phyloP scores from a whole-genome alignment of 805 yeast species.

The Hanseniaspora pseudoguilliermondii region DNA sequence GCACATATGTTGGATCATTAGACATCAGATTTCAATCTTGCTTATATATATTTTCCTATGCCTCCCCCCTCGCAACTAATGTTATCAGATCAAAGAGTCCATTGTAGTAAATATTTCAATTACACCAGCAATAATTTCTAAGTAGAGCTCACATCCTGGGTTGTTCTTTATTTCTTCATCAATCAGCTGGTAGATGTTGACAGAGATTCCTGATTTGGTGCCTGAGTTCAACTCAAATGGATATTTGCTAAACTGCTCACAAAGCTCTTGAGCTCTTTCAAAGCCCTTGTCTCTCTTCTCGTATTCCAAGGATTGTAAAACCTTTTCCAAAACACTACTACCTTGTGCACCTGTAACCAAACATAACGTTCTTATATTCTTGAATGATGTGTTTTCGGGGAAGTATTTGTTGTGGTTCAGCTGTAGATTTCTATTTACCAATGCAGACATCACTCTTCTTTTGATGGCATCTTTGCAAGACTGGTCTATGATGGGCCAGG shows the following conservation, averaged over 20 bases:
- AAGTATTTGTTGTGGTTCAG: slow-evolving; percentile 49
- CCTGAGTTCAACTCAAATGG: slow-evolving; percentile 54
- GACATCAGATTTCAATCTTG: not conserved
- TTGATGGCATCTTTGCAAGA: slow-evolving; percentile 71
- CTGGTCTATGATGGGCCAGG: slow-evolving; percentile 88
- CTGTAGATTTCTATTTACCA: slow-evolving; percentile 59
- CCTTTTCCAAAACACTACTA: slow-evolving; percentile 91
- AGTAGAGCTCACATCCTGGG: slow-evolving; percentile 42
- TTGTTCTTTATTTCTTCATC: slow-evolving; percentile 34
- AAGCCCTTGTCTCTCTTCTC: slow-evolving; percentile 88
- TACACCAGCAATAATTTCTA: slow-evolving; percentile 90
- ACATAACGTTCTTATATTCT: slow-evolving; percentile 63
- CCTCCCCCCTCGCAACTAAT: slow-evolving; percentile 9
- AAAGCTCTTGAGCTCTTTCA: slow-evolving; percentile 83
- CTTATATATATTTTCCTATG: not conserved
- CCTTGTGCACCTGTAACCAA: slow-evolving; percentile 85
- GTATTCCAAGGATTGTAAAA: slow-evolving; percentile 58
- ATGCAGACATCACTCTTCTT: slow-evolving; percentile 53
- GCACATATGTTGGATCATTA: not conserved
- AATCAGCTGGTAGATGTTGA: slow-evolving; percentile 43
- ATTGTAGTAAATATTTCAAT: slow-evolving; percentile 78
- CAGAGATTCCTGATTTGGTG: slow-evolving; percentile 56
- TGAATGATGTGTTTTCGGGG: slow-evolving; percentile 54
- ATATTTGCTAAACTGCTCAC: slow-evolving; percentile 67
- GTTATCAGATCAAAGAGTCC: slow-evolving; percentile 62